Conservation (phyloP, 345 rosid species). For the Pistacia vera region DNA sequence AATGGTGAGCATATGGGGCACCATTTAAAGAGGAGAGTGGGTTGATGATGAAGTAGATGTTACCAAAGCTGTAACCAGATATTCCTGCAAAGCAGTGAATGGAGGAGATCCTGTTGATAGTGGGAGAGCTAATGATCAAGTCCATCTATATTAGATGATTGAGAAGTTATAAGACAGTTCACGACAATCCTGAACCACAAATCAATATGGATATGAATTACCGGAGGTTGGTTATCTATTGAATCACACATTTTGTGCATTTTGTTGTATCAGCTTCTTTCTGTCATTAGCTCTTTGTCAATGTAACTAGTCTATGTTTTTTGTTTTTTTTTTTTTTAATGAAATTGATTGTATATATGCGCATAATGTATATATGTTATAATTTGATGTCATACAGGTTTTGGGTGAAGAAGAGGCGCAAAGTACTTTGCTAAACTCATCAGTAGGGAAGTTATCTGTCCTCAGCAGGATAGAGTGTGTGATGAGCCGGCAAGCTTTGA, state of each 20-base stretch:
- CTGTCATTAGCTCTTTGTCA: not conserved
- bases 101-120: conserved; percentile 34
- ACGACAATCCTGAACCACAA: conserved; percentile 34
- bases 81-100: conserved; percentile 31
- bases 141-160: conserved; percentile 37
- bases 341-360: too few species aligned
- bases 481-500: conserved; percentile 30
- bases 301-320: not conserved
- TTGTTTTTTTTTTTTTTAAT: not conserved
- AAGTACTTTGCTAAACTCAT: conserved; percentile 42
- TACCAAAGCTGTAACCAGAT: conserved; percentile 21
- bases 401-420: conserved; percentile 37
- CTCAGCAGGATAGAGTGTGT: conserved; percentile 22
- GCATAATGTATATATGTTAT: not conserved
- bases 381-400: conserved; percentile 26
- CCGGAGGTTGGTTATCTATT: conserved; percentile 38
- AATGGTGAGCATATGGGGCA: conserved; percentile 96
- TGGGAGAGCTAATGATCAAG: conserved; percentile 20
- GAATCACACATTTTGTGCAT: not conserved
- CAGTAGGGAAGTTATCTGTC: conserved; percentile 30
- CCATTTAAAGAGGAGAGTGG: conserved; percentile 91
- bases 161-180: conserved; percentile 50
- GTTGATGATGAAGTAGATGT: conserved; percentile 45
- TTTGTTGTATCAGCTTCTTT: not conserved
- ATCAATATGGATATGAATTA: conserved; percentile 1